Evolutionary conservation across 768 basidiomycete species (phyloP).

Genomic region (Termitomyces eurrhizus): DNA sequence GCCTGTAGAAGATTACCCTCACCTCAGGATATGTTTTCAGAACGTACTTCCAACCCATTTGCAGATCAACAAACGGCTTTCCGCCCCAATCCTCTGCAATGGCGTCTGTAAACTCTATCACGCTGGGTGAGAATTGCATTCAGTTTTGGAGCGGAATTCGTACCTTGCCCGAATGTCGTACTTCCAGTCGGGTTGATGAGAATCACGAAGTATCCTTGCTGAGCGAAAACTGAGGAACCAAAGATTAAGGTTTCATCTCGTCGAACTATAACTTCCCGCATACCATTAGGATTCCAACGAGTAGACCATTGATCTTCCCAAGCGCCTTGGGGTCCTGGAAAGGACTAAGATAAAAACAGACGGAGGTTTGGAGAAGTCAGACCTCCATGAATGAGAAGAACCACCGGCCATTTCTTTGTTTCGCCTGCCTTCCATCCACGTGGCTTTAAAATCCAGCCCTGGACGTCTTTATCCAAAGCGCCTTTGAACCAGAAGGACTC

Average conservation of each 20-base stretch:
- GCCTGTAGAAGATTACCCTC: conserved; percentile 5
- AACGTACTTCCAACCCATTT: conserved; percentile 69
- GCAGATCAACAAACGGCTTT: conserved; percentile 77
- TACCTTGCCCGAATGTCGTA: conserved; percentile 89
- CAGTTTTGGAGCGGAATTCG: no score
- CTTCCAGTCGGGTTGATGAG: conserved; percentile 93
- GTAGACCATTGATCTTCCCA: conserved; percentile 93
- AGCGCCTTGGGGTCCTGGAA: conserved; percentile 65
- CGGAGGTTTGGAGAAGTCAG: conserved; percentile 6
- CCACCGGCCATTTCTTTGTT: conserved; percentile 72
- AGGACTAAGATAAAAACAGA: not conserved
- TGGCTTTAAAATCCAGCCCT: conserved; percentile 84
- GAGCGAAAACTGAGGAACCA: conserved; percentile 57
- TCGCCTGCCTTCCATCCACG: conserved; percentile 66
- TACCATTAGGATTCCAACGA: conserved; percentile 88
- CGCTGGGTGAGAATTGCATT: not conserved
- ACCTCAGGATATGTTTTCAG: conserved; percentile 70
- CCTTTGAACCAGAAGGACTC: conserved; percentile 92
- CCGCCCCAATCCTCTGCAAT: conserved; percentile 84
- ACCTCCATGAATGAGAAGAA: conserved; percentile 82
- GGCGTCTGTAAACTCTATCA: conserved; percentile 71
- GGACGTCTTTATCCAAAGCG: conserved; percentile 67
- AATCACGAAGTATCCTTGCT: conserved; percentile 86
- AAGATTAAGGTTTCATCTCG: not conserved
- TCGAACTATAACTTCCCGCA: not conserved